Conservation (phyloP, 2,329 filamentous ascomycete species). For the Cladosporium sp. region DNA sequence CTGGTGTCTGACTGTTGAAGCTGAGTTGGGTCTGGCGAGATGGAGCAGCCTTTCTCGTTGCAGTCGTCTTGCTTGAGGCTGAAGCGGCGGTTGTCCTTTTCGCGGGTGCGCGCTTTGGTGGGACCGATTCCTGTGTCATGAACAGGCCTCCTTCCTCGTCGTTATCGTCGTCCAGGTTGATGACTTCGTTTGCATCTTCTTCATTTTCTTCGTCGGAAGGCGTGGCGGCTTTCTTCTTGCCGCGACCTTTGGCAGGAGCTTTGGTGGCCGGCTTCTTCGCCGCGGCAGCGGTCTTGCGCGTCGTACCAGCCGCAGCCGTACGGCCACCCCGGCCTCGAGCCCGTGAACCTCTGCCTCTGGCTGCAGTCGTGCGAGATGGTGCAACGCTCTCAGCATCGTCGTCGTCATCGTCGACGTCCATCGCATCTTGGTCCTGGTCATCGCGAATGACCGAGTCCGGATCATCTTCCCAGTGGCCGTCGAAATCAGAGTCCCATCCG, state of each 20-base stretch:
- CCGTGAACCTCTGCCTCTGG: slow-evolving; percentile 50
- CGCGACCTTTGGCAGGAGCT: slow-evolving; percentile 28
- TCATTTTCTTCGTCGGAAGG: slow-evolving; percentile 47
- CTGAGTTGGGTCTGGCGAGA: slow-evolving; percentile 43
- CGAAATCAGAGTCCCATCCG: slow-evolving; percentile 89
- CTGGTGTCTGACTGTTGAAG: slow-evolving; percentile 40
- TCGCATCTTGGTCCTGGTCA: slow-evolving; percentile 50
- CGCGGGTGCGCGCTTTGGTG: slow-evolving; percentile 25
- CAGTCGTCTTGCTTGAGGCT: slow-evolving; percentile 1
- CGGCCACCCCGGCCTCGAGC: slow-evolving; percentile 42
- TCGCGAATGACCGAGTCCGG: slow-evolving; percentile 63
- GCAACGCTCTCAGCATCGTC: slow-evolving; percentile 29
- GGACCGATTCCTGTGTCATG: slow-evolving; percentile 35
- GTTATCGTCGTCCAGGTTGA: slow-evolving; percentile 45
- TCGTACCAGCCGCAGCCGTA: slow-evolving; percentile 45
- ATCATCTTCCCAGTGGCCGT: slow-evolving; percentile 74
- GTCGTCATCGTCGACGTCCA: slow-evolving; percentile 44
- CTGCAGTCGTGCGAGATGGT: slow-evolving; percentile 40
- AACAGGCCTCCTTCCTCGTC: slow-evolving; percentile 49
- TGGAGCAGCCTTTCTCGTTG: slow-evolving; percentile 16
- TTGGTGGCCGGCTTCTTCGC: slow-evolving; percentile 39
- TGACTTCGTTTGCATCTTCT: slow-evolving; percentile 44
- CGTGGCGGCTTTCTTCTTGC: slow-evolving; percentile 41
- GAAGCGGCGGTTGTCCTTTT: slow-evolving; percentile 22
- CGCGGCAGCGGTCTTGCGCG: slow-evolving; percentile 40